A percentile compares a stretch with the other conserved stretches of the same genome.
These are phyloP conservation scores for Aphanomyces astaci DNA, from an alignment of 352 stramenopile species.

Conservation along the genomic window DNA sequence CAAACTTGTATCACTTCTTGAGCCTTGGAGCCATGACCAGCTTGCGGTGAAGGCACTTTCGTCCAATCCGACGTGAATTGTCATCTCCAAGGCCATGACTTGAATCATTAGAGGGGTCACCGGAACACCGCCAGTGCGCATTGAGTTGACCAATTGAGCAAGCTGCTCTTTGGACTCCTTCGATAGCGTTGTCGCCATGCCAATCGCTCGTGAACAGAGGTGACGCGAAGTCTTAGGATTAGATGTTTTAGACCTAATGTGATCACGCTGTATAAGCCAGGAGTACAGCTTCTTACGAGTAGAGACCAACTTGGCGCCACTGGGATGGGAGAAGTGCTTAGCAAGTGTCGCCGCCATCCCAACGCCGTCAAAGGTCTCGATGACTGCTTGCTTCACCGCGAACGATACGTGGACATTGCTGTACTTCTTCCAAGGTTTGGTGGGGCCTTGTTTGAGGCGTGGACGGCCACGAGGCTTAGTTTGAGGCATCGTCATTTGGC, in stretches of 20 bases:
- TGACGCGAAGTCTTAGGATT: background rate
- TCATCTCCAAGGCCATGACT: background rate
- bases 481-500: background rate
- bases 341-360: background rate
- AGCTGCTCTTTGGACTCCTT: background rate
- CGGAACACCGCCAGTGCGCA: background rate
- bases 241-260: background rate
- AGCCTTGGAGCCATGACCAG: background rate
- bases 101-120: background rate
- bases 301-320: background rate
- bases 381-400: background rate
- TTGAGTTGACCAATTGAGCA: background rate
- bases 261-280: slow-evolving; percentile 3
- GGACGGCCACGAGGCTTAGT: background rate
- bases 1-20: slow-evolving; percentile 5
- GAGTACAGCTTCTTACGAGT: slow-evolving; percentile 18
- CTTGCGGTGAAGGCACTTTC: background rate
- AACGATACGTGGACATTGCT: background rate
- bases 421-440: background rate
- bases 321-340: background rate
- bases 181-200: background rate
- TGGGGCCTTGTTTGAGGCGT: background rate
- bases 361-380: background rate
- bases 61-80: background rate
- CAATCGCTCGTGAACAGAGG: background rate